Conservation (phyloP, 2,329 filamentous ascomycete species). For the Aphanocladium album region DNA sequence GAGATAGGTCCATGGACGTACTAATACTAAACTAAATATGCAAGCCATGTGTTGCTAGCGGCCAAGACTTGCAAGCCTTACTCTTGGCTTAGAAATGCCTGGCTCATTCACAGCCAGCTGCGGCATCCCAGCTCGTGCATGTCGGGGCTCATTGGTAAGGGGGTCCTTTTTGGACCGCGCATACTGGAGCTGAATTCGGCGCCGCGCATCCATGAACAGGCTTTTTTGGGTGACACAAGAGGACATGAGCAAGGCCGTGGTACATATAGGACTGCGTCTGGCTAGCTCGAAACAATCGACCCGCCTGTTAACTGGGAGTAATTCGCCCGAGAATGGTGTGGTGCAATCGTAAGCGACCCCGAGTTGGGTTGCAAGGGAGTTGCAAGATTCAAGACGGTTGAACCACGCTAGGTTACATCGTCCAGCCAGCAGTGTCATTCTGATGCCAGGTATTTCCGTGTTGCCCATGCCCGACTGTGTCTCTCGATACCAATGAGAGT, state of each 20-base stretch:
- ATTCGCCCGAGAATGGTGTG: background rate
- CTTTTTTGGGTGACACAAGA: background rate
- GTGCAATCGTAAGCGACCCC: background rate
- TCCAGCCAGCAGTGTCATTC: too few relatives aligned
- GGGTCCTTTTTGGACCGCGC: background rate
- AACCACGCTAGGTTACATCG: too few relatives aligned
- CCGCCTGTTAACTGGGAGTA: background rate
- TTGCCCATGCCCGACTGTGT: background rate
- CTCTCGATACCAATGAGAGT: background rate
- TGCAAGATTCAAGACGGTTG: too few relatives aligned
- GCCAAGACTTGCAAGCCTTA: background rate
- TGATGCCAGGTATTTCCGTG: too few relatives aligned
- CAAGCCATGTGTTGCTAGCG: background rate
- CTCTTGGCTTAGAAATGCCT: background rate
- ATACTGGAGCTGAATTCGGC: background rate
- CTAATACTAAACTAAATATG: background rate
- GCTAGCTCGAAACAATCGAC: background rate
- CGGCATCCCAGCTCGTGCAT: background rate
- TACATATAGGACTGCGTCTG: background rate
- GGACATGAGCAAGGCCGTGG: background rate
- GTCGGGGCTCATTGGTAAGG: background rate
- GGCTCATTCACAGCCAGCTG: background rate
- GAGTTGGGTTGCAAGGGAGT: background rate
- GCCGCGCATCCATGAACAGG: background rate
- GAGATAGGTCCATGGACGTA: background rate